Conservation (phyloP, 192 early-diverging fungal genomes). For the Allomyces macrogynus region DNA sequence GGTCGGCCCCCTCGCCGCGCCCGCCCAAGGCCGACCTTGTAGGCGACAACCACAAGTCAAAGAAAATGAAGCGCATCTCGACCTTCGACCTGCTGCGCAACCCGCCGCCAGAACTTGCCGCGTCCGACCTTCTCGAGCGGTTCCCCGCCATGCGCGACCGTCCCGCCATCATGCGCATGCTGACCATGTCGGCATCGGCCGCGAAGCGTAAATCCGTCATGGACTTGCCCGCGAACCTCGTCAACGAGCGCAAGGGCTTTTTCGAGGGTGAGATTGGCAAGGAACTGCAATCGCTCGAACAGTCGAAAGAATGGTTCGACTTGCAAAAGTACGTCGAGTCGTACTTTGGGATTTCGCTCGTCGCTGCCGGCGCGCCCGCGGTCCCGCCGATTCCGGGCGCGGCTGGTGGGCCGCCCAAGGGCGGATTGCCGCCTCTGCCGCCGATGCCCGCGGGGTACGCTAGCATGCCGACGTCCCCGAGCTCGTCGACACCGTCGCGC, state of each 20-base stretch:
- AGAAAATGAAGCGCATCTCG: not conserved
- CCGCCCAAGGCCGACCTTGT: not conserved
- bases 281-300: not conserved
- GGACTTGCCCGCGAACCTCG: not conserved
- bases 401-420: no score
- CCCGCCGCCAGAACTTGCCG: not conserved
- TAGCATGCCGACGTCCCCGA: no score
- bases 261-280: not conserved
- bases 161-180: not conserved
- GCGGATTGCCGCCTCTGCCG: no score
- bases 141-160: not conserved
- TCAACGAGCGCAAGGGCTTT: not conserved
- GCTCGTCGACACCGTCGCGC: no score
- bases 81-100: not conserved
- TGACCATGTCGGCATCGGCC: not conserved
- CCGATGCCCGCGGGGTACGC: no score
- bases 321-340: not conserved
- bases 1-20: not conserved
- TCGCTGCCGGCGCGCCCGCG: not conserved
- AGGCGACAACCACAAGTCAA: not conserved
- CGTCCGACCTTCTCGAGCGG: not conserved
- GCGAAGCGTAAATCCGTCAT: not conserved
- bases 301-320: not conserved
- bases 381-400: no score
- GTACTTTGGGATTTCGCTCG: not conserved